phyloP scores from a whole-genome alignment of 768 basidiomycete species.

The Trametes coccinea region DNA sequence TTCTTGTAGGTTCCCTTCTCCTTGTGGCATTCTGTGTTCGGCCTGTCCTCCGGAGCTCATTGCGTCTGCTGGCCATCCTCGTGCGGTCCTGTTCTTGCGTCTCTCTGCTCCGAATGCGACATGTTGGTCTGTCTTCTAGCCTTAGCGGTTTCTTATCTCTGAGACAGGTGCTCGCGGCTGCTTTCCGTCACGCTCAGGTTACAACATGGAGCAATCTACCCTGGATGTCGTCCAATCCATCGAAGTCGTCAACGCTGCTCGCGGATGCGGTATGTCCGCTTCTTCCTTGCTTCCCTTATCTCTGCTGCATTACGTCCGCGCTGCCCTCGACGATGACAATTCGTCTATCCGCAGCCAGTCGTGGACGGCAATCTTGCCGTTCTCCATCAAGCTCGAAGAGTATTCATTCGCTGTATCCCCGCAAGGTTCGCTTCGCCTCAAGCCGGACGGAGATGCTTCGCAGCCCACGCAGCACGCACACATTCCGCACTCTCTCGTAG shows the following conservation, averaged over 20 bases:
- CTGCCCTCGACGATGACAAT: neutral
- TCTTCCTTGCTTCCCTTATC: constrained; percentile 2
- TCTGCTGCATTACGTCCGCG: constrained; percentile 11
- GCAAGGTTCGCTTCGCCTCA: too few species aligned
- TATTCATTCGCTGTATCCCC: neutral
- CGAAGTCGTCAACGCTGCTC: neutral
- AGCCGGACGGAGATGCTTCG: too few species aligned
- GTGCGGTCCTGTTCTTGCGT: too few species aligned
- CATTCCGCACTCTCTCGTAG: neutral
- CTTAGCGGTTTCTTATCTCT: too few species aligned
- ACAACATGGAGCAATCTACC: neutral
- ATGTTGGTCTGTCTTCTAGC: too few species aligned
- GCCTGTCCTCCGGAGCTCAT: neutral
- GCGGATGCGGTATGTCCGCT: neutral
- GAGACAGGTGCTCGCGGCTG: neutral
- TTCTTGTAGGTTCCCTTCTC: neutral
- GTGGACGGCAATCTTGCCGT: constrained; percentile 1
- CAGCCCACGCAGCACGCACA: neutral
- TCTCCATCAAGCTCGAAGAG: neutral
- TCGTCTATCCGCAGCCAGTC: constrained; percentile 10
- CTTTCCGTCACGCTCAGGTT: constrained; percentile 3
- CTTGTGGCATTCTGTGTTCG: neutral
- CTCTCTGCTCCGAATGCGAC: too few species aligned
- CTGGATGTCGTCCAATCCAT: neutral
- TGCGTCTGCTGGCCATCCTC: neutral